Conservation (phyloP, 2,329 filamentous ascomycete genomes). For the Sordariomycetes sp. region DNA sequence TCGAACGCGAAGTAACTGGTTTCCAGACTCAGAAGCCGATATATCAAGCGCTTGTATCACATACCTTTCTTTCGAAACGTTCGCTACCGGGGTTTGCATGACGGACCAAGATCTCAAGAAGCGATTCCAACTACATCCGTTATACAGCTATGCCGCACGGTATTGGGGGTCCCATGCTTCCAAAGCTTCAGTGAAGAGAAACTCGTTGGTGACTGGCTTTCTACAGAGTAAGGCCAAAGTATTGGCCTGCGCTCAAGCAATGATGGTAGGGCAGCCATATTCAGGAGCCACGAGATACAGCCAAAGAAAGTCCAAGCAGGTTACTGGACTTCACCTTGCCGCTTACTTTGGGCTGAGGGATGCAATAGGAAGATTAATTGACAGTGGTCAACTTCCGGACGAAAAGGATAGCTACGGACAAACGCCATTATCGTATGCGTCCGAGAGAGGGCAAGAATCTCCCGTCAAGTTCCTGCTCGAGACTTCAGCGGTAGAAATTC, state of each 20-base stretch:
- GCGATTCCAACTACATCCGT: not conserved
- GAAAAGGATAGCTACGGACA: not conserved
- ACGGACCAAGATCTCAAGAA: not conserved
- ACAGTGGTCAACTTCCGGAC: not conserved
- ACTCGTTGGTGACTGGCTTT: not conserved
- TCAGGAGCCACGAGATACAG: not conserved
- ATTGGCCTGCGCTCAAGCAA: not conserved
- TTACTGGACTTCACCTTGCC: conserved; percentile 1
- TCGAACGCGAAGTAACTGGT: conserved; percentile 8
- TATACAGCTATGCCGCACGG: conserved; percentile 2
- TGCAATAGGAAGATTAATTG: not conserved
- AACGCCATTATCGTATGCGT: not conserved
- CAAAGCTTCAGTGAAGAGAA: not conserved
- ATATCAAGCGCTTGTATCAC: conserved; percentile 21
- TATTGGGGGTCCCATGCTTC: conserved; percentile 2
- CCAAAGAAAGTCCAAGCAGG: not conserved
- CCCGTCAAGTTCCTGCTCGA: conserved; percentile 1
- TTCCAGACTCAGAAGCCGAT: conserved; percentile 17
- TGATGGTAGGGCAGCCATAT: not conserved
- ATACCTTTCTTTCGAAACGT: conserved; percentile 25
- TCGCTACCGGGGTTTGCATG: not conserved
- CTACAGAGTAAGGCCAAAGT: not conserved
- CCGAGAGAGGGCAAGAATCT: not conserved
- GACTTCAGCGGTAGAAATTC: not conserved
- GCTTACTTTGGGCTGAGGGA: conserved; percentile 2